Evolutionary conservation across 2,329 filamentous ascomycete species (phyloP), one percentile per base, ranked within the genome.

Genomic region (Phaeosphaeriaceae sp.): DNA sequence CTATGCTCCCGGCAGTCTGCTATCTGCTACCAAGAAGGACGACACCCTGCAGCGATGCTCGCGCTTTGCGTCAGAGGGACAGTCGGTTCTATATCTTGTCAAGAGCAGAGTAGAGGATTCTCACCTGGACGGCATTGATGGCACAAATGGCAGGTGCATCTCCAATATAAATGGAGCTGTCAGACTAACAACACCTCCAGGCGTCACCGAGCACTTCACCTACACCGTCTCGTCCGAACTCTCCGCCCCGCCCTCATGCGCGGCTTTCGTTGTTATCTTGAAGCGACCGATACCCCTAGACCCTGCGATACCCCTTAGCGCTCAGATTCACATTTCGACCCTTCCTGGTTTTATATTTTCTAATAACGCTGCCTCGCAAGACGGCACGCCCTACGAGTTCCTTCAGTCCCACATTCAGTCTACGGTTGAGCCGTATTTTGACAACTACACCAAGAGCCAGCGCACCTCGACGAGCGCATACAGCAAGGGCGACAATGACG

Each of bases 361-460:
- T 58, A 89, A 87, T 68, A 88, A 86, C 66, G 82, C 86, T 60
- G 85, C 88, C 67, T 88, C 91, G 67, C 90, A 93, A 76, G 89
- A 89, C 57, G 85, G 89, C 56, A 96, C 93, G 47, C 93, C 94
- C 3, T 97, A 93, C 80, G 94, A 98, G 79, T 90, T 94, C 69
- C 84, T 99, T 61, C 93, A 97, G 80, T 92, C 94, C 57, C 86
- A 97, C 70, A 87, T 99, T 66, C 93, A 97, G 79, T 90, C 93
- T 76, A 93, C 91, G 66, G 83, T 99, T 74, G 92, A 92, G 70
- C 95, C 96, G 41, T 98, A 97, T 79, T 99, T 99, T 76, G 94
- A 99, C 82, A 94, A 93, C 69, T 96, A 93, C 77, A 96, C 93
- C 57, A 94, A 93, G 80, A 90, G 66, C 54, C 74, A 76, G 65